Evolutionary conservation across 108 stramenopile species (phyloP), one percentile per base, ranked within the genome.

Genomic region (Nitzschia sp.): DNA sequence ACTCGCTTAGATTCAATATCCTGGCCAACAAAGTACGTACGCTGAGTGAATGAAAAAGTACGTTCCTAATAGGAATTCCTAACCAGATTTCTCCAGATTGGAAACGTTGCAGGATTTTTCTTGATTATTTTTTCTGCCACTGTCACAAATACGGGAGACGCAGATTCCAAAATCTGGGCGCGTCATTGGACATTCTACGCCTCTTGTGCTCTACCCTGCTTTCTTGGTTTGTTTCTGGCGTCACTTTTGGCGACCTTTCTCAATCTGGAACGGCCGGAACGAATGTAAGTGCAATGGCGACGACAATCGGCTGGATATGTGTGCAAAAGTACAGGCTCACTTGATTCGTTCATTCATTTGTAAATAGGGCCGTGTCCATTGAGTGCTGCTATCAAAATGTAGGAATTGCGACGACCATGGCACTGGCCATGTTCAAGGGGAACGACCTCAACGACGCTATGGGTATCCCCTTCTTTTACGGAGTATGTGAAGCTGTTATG

Each of bases 341-440:
- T 46, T 46, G 3, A 26, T 32, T 66, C 29, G 30, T 11, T 66
- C 5, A 66, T 31, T 65, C 33, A 3, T 26, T 63, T 42, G 9
- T 51, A 47, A 45, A 57, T 30, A 78, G 77, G 51, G 78, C 95
- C 21, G 85, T 91, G 18, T 79, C 89, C 0, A 74, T 96, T 15
- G 95, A 96, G 59, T 88, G 91, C 53, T 82, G 79, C 54, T 96
- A 96, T 59, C 95, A 96, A 82, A 96, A 96, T 75, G 78, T 89
- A 1, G 95, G 95, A 8, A 92, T 96, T 67, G 90, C 85, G 0
- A 91, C 88, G 2, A 84, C 86, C 2, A 68, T 86, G 49, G 90
- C 85, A 0, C 64, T 91, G 26, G 68, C 90, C 63, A 90, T 94
- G 90, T 91, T 91, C 70, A 46, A 79, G 25, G 85, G 84, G n/a